Evolutionary conservation across 805 yeast genomes (phyloP).

Genomic region (Huiozyma sinensis): DNA sequence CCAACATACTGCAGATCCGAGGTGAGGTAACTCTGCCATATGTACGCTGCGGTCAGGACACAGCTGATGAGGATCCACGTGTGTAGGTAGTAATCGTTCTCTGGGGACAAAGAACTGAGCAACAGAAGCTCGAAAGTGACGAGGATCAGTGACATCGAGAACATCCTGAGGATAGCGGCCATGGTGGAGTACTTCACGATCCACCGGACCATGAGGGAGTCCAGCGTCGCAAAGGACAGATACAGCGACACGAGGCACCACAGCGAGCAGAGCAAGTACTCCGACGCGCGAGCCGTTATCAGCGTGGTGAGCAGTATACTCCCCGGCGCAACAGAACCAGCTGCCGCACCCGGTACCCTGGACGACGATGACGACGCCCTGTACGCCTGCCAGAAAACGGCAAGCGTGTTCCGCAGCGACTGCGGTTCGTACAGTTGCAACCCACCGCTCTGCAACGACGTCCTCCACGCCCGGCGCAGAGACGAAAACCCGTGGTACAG

Average conservation of each 20-base stretch:
- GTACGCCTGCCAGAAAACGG: constrained; percentile 15
- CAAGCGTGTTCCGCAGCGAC: constrained; percentile 14
- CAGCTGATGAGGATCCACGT: constrained; percentile 91
- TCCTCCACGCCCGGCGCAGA: constrained; percentile 22
- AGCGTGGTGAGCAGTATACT: constrained; percentile 20
- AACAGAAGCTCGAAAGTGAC: constrained; percentile 61
- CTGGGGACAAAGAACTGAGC: constrained; percentile 57
- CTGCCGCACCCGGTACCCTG: not conserved
- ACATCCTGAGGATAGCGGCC: constrained; percentile 80
- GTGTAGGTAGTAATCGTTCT: constrained; percentile 64
- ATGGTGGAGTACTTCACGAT: constrained; percentile 79
- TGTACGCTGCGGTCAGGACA: constrained; percentile 66
- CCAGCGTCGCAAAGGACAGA: constrained; percentile 71
- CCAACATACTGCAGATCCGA: constrained; percentile 45
- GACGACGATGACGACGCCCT: constrained; percentile 10
- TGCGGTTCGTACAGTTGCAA: constrained; percentile 18
- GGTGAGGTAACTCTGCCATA: constrained; percentile 79
- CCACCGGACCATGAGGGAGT: constrained; percentile 89
- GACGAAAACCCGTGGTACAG: constrained; percentile 41
- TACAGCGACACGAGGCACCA: constrained; percentile 91
- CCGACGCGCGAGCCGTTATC: constrained; percentile 61
- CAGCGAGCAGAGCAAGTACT: constrained; percentile 70
- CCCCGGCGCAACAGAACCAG: not conserved
- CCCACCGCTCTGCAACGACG: constrained; percentile 7
- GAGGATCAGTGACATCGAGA: constrained; percentile 68